These are phyloP conservation scores for Neofusicoccum cordaticola DNA, from an alignment of 2,329 filamentous ascomycete genomes.

Conservation along the genomic window DNA sequence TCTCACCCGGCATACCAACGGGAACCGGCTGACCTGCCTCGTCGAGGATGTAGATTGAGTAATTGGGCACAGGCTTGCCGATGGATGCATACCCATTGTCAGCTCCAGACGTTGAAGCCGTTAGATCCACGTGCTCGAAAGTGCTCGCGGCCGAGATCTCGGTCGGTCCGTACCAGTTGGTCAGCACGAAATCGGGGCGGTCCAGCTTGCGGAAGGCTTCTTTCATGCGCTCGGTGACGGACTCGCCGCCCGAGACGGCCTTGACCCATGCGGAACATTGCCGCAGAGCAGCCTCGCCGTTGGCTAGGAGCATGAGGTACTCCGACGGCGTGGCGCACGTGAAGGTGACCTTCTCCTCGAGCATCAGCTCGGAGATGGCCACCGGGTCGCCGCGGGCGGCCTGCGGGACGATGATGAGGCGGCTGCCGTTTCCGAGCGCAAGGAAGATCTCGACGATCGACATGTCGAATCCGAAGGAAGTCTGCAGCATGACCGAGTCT, in stretches of 20 bases:
- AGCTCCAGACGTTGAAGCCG: constrained; percentile 26
- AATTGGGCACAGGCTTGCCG: constrained; percentile 36
- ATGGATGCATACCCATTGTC: constrained; percentile 23
- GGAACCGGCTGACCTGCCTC: constrained; percentile 37
- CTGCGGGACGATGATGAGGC: constrained; percentile 34
- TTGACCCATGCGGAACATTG: constrained; percentile 26
- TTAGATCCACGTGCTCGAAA: neutral
- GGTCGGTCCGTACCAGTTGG: constrained; percentile 19
- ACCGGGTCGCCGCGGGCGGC: constrained; percentile 33
- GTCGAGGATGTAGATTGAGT: constrained; percentile 41
- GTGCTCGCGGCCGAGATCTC: constrained; percentile 13
- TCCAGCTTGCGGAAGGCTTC: constrained; percentile 1
- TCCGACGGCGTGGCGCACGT: constrained; percentile 45
- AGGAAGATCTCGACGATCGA: constrained; percentile 42
- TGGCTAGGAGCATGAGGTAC: constrained; percentile 29
- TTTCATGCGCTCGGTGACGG: neutral
- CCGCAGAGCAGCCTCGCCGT: constrained; percentile 21
- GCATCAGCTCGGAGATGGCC: constrained; percentile 37
- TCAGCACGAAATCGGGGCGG: too few relatives aligned
- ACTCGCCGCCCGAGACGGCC: constrained; percentile 30
- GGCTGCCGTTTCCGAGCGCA: constrained; percentile 42
- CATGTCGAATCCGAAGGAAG: constrained; percentile 41
- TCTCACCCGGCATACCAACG: constrained; percentile 43
- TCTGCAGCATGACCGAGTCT: constrained; percentile 53
- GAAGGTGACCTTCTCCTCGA: constrained; percentile 34